Evolutionary conservation across 2,329 filamentous ascomycete genomes (phyloP).

Genomic region (Anisogramma anomala): DNA sequence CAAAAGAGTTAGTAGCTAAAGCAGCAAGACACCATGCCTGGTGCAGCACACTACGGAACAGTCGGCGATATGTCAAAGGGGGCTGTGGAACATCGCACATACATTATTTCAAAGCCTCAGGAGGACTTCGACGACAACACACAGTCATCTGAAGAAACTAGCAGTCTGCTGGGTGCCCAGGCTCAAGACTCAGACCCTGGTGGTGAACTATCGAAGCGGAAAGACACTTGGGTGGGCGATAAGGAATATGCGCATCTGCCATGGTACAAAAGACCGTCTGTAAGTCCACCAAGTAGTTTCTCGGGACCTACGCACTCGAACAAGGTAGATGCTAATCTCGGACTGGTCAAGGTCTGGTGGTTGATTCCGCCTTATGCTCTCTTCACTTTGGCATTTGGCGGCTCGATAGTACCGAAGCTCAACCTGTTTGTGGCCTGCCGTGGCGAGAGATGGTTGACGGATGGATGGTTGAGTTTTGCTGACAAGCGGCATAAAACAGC

Average conservation of each 20-base stretch:
- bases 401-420: constrained; percentile 72
- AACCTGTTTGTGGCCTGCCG: constrained; percentile 45
- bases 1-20: no score
- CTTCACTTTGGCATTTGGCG: constrained; percentile 78
- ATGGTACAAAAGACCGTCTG: constrained; percentile 53
- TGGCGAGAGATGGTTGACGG: neutral
- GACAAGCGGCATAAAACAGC: constrained; percentile 23
- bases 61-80: neutral
- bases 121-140: constrained; percentile 4
- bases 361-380: constrained; percentile 68
- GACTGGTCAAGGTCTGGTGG: constrained; percentile 59
- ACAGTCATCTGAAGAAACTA: constrained; percentile 23
- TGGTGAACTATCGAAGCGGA: constrained; percentile 6
- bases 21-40: no score
- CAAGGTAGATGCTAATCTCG: no score
- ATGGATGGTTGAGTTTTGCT: neutral
- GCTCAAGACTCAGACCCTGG: constrained; percentile 14
- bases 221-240: constrained; percentile 34
- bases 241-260: constrained; percentile 50
- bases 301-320: no score
- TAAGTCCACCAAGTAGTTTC: no score
- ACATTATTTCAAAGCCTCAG: constrained; percentile 5
- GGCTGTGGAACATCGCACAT: constrained; percentile 1
- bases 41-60: neutral
- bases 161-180: constrained; percentile 27